Percentiles rank a stretch among this genome's conserved stretches.
Evolutionary conservation across 345 rosid species (phyloP).

Genomic region (Populus simonii): DNA sequence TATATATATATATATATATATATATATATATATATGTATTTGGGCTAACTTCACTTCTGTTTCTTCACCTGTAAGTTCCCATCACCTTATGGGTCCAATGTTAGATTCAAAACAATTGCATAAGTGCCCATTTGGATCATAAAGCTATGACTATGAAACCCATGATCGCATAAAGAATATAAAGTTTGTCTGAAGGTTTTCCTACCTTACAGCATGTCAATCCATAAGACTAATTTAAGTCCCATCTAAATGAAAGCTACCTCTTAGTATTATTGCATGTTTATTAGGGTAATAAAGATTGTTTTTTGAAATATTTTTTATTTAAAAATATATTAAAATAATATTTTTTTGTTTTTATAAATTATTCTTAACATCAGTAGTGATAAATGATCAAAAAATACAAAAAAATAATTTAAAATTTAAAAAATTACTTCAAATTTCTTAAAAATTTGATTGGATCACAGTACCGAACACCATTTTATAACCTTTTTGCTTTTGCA

Average conservation of each 20-base stretch:
- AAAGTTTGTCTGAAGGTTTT: not conserved
- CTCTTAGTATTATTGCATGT: not conserved
- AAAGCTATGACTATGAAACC: not conserved
- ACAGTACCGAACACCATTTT: too few species aligned
- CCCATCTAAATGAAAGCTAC: not conserved
- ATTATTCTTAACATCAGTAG: fast-evolving
- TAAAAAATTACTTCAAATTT: too few species aligned
- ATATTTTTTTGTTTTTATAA: too few species aligned
- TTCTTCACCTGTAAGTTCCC: constrained; percentile 1
- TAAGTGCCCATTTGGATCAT: not conserved
- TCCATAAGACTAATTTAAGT: not conserved
- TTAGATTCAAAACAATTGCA: not conserved
- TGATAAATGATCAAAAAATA: too few species aligned
- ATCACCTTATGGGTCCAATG: not conserved
- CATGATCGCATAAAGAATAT: not conserved
- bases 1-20: too few species aligned
- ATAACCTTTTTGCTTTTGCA: too few species aligned
- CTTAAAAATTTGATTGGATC: fast-evolving
- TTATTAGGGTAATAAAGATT: too few species aligned
- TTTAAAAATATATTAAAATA: too few species aligned
- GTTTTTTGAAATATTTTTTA: too few species aligned
- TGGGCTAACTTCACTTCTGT: not conserved
- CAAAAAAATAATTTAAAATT: too few species aligned
- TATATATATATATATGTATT: too few species aligned
- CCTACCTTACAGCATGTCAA: not conserved